Conservation (phyloP, 2,329 filamentous ascomycete genomes). For the Pseudopithomyces chartarum region DNA sequence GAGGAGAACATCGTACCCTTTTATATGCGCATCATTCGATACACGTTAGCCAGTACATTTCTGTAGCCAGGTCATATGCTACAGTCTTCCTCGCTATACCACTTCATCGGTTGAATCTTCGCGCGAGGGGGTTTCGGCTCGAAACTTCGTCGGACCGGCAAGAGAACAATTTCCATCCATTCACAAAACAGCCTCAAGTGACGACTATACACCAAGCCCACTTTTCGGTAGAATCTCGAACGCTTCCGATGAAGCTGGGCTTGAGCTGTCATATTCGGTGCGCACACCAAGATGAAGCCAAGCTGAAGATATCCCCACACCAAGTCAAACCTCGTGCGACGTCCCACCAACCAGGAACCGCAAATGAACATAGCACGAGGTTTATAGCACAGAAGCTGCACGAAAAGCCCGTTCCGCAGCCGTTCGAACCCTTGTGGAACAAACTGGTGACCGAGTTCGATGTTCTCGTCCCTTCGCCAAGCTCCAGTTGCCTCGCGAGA, state of each 20-base stretch:
- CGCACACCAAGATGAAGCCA: conserved; percentile 17
- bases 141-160: conserved; percentile 21
- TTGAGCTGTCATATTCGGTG: conserved; percentile 9
- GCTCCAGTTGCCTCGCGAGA: not conserved
- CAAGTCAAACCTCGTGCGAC: conserved; percentile 8
- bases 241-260: conserved; percentile 7
- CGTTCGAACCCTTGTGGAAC: not conserved
- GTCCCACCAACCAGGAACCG: conserved; percentile 3
- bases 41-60: not conserved
- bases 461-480: conserved; percentile 1
- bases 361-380: not conserved
- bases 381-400: not conserved
- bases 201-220: conserved; percentile 12
- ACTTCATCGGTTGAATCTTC: not conserved
- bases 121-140: conserved; percentile 19
- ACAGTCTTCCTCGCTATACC: not conserved
- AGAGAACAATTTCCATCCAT: conserved; percentile 20
- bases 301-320: conserved; percentile 22
- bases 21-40: conserved; percentile 12
- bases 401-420: too few species aligned
- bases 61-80: conserved; percentile 17
- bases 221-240: conserved; percentile 8
- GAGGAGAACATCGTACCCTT: conserved; percentile 9
- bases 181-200: conserved; percentile 7
- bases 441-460: not conserved